Evolutionary conservation across 768 basidiomycete species (phyloP), one percentile per base, ranked within the genome.

Genomic region (Lentinula aciculospora): DNA sequence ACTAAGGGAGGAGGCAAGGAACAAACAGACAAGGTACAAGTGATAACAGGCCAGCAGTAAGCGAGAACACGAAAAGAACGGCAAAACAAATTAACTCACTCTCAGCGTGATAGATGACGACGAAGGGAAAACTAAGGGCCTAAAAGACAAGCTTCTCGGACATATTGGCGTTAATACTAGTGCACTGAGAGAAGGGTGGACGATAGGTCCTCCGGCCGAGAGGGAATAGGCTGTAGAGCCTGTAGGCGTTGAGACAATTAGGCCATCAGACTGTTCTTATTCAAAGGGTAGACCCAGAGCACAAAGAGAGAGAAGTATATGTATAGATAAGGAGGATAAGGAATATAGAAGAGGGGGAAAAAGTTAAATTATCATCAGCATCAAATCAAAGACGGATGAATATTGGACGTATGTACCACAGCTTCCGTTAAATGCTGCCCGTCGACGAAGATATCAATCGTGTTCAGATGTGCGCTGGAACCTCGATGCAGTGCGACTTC

Each of bases 221-320:
- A 98, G 79, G 0, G 94, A 97, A 71, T 98, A 97, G 15, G 95
- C 95, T 3, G 95, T 97, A 21, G 94, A 97, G 5, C 95, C 95
- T 2, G 95, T 98, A 21, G 95, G 95, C 1, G 95, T 98, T 6
- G 94, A 94, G 55, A 98, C 85, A 57, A 97, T 94, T 59, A 97
- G 75, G 36, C 95, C 94, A 64, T 97, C 94, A 34, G 93, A 92
- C 94, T 95, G 66, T 28, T 25, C 19, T 58, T 37, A 17, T 27
- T 58, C 60, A 40, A 57, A 57, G 57, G 36, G 10, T 44, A 56
- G 53, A 31, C 46, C 53, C 61, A 56, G 56, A 50, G 39, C 28
- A 56, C 46, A n/a, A 17, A 19, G 56, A n/a, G n/a, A n/a, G n/a
- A n/a, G n/a, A n/a, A n/a, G n/a, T n/a, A n/a, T n/a, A n/a, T n/a